These are phyloP conservation scores for Candida quercuum DNA, from an alignment of 805 yeast species.

Conservation along the genomic window DNA sequence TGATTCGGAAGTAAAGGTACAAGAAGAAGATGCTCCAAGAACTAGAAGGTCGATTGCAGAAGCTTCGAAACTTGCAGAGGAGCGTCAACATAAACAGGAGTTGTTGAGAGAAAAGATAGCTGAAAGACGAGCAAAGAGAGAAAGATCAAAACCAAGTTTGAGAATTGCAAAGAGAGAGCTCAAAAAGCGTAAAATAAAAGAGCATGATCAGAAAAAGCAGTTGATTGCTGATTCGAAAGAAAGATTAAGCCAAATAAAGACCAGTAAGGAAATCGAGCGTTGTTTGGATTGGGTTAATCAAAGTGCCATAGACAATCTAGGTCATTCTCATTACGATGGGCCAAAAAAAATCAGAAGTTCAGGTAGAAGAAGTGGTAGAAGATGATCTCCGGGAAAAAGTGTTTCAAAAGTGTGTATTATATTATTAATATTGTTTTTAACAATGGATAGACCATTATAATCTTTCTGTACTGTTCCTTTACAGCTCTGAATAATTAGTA, in stretches of 20 bases:
- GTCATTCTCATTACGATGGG: conserved; percentile 54
- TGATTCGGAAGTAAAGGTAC: conserved; percentile 5
- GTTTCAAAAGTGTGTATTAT: too few species aligned
- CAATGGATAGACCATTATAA: too few species aligned
- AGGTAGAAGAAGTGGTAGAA: conserved; percentile 7
- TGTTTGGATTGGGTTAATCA: conserved; percentile 61
- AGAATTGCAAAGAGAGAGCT: conserved; percentile 32
- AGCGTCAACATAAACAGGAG: conserved; percentile 13
- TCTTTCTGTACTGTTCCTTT: too few species aligned
- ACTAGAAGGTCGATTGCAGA: conserved; percentile 22
- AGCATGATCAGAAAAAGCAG: conserved; percentile 27
- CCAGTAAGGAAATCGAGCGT: conserved; percentile 38
- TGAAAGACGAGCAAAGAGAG: conserved; percentile 17
- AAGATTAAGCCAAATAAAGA: conserved; percentile 28
- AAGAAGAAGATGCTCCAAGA: conserved; percentile 15
- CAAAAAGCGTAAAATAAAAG: conserved; percentile 26
- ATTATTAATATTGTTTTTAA: background rate
- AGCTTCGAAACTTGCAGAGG: conserved; percentile 16
- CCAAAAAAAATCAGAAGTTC: conserved; percentile 2
- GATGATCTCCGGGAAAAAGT: too few species aligned
- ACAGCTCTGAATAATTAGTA: too few species aligned
- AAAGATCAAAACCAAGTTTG: conserved; percentile 27
- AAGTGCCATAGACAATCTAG: conserved; percentile 45
- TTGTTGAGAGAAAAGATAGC: conserved; percentile 8
- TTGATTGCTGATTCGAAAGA: conserved; percentile 21